Conservation (phyloP, 2,329 filamentous ascomycete genomes). For the Cytospora piceae region DNA sequence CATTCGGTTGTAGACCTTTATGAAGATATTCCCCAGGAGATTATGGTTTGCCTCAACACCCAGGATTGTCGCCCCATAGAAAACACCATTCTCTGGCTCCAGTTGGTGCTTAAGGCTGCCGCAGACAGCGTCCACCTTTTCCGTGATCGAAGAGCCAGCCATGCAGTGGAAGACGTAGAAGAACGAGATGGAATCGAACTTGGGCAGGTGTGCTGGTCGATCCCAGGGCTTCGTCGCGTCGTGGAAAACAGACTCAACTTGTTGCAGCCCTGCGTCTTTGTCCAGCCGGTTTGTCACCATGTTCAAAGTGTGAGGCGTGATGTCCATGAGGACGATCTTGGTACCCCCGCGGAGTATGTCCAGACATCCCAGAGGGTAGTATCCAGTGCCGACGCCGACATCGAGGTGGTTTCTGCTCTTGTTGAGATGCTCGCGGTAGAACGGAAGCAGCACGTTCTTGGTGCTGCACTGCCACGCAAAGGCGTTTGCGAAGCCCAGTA, state of each 20-base stretch:
- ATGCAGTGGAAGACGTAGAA: conserved; percentile 11
- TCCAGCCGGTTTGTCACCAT: background rate
- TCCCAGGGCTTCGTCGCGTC: conserved; percentile 7
- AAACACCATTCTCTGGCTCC: conserved; percentile 2
- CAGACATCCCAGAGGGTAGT: background rate
- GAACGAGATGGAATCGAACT: conserved; percentile 9
- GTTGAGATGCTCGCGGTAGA: conserved; percentile 1
- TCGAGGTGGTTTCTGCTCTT: background rate
- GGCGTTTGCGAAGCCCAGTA: background rate
- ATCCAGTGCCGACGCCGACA: conserved; percentile 8
- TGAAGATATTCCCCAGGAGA: background rate
- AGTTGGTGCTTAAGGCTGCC: background rate
- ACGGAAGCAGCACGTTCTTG: conserved; percentile 4
- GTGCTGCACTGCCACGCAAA: conserved; percentile 12
- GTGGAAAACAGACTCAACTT: background rate
- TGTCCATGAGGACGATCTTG: conserved; percentile 6
- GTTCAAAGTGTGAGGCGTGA: background rate
- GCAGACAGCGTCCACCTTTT: background rate
- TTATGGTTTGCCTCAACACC: conserved; percentile 4
- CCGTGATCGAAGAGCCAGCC: background rate
- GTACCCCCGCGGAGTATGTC: background rate
- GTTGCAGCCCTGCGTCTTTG: background rate
- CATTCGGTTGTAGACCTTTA: background rate
- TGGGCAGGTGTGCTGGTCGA: background rate
- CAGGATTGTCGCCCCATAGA: conserved; percentile 9